These are phyloP conservation scores for Aureobasidium vineae DNA, from an alignment of 2,329 filamentous ascomycete genomes.

Conservation along the genomic window DNA sequence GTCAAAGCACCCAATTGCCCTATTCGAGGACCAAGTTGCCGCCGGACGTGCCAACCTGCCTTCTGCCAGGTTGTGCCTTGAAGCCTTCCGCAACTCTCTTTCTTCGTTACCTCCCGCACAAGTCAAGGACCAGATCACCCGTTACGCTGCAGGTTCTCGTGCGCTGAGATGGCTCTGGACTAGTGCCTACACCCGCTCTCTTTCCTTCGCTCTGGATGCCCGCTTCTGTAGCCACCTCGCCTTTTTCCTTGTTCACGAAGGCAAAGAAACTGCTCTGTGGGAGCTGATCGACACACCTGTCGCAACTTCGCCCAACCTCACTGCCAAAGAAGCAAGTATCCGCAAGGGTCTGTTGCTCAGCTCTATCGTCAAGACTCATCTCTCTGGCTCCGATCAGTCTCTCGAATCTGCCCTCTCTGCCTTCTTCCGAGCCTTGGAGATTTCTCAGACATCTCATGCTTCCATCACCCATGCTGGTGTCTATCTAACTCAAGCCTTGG, in stretches of 20 bases:
- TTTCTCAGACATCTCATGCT: not conserved
- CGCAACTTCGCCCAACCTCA: not conserved
- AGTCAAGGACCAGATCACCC: conserved; percentile 25
- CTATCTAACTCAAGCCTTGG: not conserved
- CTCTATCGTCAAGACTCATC: conserved; percentile 14
- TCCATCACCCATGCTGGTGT: conserved; percentile 7
- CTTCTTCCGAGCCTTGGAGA: conserved; percentile 11
- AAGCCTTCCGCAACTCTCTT: conserved; percentile 34
- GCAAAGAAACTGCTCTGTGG: conserved; percentile 35
- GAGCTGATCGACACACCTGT: conserved; percentile 32
- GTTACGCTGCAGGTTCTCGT: conserved; percentile 34
- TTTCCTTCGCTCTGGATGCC: conserved; percentile 31
- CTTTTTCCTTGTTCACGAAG: conserved; percentile 34
- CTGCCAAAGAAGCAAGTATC: conserved; percentile 10
- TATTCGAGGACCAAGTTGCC: conserved; percentile 44
- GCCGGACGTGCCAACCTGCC: conserved; percentile 41
- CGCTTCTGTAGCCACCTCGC: conserved; percentile 32
- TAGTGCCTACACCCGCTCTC: conserved; percentile 29
- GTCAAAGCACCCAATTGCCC: conserved; percentile 41
- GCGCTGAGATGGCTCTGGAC: conserved; percentile 36
- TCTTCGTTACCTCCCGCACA: conserved; percentile 28
- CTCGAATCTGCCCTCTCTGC: not conserved
- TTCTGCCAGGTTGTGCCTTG: conserved; percentile 43
- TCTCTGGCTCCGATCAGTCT: not conserved
- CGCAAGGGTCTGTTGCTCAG: conserved; percentile 16